phyloP scores from a whole-genome alignment of 352 stramenopile species.

The Globisporangium perplexum region DNA sequence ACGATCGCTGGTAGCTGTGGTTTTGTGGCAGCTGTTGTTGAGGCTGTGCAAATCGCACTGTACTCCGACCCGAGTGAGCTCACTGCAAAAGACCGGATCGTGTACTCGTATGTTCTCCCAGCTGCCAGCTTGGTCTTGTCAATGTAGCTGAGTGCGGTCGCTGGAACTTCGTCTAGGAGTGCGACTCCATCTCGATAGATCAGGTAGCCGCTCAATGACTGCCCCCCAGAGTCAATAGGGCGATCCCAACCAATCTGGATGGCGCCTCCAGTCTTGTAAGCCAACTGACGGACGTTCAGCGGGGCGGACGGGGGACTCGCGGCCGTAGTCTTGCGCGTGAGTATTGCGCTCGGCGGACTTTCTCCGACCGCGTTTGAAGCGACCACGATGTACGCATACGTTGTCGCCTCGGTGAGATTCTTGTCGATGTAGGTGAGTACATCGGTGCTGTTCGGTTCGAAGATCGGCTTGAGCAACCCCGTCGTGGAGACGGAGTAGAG shows the following conservation, averaged over 20 bases:
- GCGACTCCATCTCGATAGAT: conserved; percentile 41
- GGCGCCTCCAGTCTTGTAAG: conserved; percentile 39
- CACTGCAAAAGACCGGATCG: conserved; percentile 29
- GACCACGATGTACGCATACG: conserved; percentile 42
- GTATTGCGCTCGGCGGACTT: conserved; percentile 24
- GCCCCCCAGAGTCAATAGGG: conserved; percentile 46
- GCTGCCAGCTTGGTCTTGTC: conserved; percentile 29
- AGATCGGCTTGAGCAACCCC: conserved; percentile 17
- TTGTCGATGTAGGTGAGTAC: conserved; percentile 33
- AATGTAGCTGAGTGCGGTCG: conserved; percentile 19
- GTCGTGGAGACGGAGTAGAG: conserved; percentile 18
- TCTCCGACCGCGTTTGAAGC: conserved; percentile 28
- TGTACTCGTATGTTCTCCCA: conserved; percentile 42
- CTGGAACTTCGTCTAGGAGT: conserved; percentile 20
- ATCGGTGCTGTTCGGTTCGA: conserved; percentile 13
- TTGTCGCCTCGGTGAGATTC: conserved; percentile 38
- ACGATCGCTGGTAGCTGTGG: conserved; percentile 20
- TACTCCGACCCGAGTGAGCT: conserved; percentile 32
- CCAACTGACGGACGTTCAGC: conserved; percentile 31
- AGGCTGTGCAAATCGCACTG: conserved; percentile 25
- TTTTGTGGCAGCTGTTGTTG: conserved; percentile 27
- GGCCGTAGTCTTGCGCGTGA: conserved; percentile 28
- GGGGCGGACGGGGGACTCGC: conserved; percentile 44
- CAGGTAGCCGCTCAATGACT: conserved; percentile 36
- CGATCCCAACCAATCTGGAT: conserved; percentile 54